Conservation (phyloP, 176 grass and related monocot species). For the Alopecurus myosuroides region DNA sequence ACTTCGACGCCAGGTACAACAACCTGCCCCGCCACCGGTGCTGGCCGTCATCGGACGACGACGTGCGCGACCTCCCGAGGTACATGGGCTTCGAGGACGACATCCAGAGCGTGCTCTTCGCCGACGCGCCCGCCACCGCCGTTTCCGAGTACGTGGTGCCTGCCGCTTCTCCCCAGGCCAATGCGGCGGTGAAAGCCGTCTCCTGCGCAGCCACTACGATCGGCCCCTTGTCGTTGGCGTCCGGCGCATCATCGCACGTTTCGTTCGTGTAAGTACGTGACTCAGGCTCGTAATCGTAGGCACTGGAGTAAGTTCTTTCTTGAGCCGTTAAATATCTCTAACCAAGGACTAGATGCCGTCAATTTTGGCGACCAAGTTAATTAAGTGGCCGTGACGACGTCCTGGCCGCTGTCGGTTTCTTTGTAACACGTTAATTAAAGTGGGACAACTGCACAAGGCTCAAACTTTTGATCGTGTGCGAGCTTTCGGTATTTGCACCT, state of each 20-base stretch:
- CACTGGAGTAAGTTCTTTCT: background rate
- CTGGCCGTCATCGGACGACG: background rate
- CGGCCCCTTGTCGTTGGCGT: constrained; percentile 25
- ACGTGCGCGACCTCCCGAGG: constrained; percentile 21
- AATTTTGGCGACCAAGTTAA: background rate
- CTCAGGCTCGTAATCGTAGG: background rate
- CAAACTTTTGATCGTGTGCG: background rate
- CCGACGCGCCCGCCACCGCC: background rate
- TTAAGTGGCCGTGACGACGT: background rate
- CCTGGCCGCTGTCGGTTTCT: background rate
- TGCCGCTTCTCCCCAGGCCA: background rate
- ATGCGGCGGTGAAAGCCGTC: background rate
- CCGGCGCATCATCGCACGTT: background rate
- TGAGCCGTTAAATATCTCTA: background rate
- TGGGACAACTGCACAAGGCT: background rate
- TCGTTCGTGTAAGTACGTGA: background rate
- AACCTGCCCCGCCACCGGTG: constrained; percentile 10
- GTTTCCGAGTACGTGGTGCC: background rate
- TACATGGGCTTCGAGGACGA: constrained; percentile 38
- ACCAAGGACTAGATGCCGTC: background rate
- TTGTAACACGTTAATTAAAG: background rate
- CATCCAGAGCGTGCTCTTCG: constrained; percentile 43
- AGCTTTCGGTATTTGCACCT: constrained; percentile 23
- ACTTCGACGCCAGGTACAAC: constrained; percentile 42
- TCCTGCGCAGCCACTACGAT: constrained; percentile 5